A percentile compares a stretch with the other conserved stretches of the same genome.
Conservation (phyloP, 148 eudicot genomes). For the Amaranthus hypochondriacus region DNA sequence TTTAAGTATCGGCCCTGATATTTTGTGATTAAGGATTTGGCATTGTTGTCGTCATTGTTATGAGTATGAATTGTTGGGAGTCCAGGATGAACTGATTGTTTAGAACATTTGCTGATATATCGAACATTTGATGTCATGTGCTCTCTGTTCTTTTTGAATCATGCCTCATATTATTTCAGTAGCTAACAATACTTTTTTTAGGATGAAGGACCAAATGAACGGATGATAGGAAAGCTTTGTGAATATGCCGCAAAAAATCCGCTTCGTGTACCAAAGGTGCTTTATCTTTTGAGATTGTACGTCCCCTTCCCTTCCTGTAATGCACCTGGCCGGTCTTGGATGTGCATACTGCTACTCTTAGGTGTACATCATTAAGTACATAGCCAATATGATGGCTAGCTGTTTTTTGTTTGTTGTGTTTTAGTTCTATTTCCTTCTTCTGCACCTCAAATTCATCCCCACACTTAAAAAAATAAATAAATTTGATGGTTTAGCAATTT, state of each 20-base stretch:
- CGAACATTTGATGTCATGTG: background rate
- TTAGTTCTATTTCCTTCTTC: too few relatives aligned
- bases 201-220: slow-evolving; percentile 85
- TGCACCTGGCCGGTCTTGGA: background rate
- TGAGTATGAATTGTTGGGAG: background rate
- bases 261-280: slow-evolving; percentile 90
- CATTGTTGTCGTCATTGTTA: too few relatives aligned
- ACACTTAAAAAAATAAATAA: too few relatives aligned
- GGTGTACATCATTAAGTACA: background rate
- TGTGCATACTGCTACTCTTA: background rate
- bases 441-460: too few relatives aligned
- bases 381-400: too few relatives aligned
- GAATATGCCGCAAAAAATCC: slow-evolving; percentile 97
- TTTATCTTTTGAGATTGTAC: background rate
- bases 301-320: slow-evolving; percentile 4
- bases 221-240: slow-evolving; percentile 89
- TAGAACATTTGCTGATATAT: background rate
- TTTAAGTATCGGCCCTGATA: too few relatives aligned
- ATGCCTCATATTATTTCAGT: background rate
- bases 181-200: slow-evolving; percentile 20
- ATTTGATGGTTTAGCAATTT: too few relatives aligned
- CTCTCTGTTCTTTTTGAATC: background rate
- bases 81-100: background rate
- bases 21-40: too few relatives aligned
- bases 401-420: too few relatives aligned